These are phyloP conservation scores for Oryza glumipatula DNA, from an alignment of 176 grass and related monocot species.

Conservation along the genomic window DNA sequence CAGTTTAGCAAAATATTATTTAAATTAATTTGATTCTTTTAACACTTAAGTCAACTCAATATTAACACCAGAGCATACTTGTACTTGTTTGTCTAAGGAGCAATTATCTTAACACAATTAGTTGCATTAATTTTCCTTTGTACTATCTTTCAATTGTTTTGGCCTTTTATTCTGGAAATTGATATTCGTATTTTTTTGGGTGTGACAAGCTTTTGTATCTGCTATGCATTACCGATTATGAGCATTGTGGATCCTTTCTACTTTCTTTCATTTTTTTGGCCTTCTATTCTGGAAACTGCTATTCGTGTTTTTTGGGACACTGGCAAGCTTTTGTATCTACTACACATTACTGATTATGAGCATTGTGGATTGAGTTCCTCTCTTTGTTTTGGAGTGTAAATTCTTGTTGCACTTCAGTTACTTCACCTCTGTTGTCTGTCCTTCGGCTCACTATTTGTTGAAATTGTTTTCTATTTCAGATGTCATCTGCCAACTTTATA, in stretches of 20 bases:
- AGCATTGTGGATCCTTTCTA: neutral
- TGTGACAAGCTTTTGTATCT: neutral
- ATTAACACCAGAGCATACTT: neutral
- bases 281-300: neutral
- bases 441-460: conserved; percentile 38
- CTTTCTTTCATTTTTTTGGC: neutral
- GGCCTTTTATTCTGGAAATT: conserved; percentile 1
- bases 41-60: neutral
- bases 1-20: neutral
- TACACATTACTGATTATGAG: conserved; percentile 1
- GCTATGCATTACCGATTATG: neutral
- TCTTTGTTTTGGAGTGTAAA: conserved; percentile 7
- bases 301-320: neutral
- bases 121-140: conserved; percentile 11
- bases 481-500: conserved; percentile 97
- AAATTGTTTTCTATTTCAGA: conserved; percentile 55
- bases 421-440: neutral
- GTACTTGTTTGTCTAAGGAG: conserved; percentile 1
- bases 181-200: neutral
- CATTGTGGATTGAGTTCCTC: neutral
- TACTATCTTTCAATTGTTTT: neutral
- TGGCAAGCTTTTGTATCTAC: neutral
- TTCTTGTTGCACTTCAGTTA: conserved; percentile 17
- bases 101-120: neutral
- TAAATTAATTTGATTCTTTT: neutral